Evolutionary conservation across 140 eudicot genomes (phyloP).

Genomic region (Senecio squalidus): DNA sequence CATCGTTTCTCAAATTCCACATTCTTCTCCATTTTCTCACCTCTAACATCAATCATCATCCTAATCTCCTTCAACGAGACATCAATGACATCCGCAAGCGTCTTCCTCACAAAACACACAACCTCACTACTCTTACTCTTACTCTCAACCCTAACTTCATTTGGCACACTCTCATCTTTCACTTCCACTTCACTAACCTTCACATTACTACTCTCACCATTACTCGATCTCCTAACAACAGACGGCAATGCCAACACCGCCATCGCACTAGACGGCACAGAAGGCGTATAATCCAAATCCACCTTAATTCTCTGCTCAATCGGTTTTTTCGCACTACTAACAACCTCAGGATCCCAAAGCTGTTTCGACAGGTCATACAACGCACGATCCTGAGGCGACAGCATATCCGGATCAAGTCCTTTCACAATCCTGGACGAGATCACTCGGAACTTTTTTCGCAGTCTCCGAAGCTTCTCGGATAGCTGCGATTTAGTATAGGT

Average conservation of each 20-base stretch:
- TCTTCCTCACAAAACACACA: conserved; percentile 32
- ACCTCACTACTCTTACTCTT: conserved; percentile 3
- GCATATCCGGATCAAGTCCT: conserved; percentile 32
- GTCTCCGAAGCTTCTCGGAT: conserved; percentile 71
- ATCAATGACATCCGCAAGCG: conserved; percentile 44
- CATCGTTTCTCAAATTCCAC: conserved; percentile 41
- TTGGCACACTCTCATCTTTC: not conserved
- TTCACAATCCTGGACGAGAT: conserved; percentile 40
- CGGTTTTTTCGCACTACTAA: conserved; percentile 10
- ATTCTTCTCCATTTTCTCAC: conserved; percentile 13
- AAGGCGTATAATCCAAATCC: too few species aligned
- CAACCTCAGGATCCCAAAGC: conserved; percentile 53
- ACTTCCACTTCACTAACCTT: conserved; percentile 30
- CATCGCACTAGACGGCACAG: conserved; percentile 3
- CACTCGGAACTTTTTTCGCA: conserved; percentile 63
- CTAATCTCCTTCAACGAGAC: conserved; percentile 49
- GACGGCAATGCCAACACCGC: conserved; percentile 35
- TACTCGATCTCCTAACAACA: conserved; percentile 3
- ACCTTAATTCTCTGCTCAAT: too few species aligned
- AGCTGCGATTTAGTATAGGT: conserved; percentile 70
- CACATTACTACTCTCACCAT: conserved; percentile 27
- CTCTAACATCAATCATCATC: conserved; percentile 20
- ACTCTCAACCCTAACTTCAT: not conserved
- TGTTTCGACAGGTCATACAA: conserved; percentile 46
- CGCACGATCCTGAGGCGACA: conserved; percentile 62